Evolutionary conservation across 1,284 basidiomycete genomes (phyloP), one percentile per base, ranked within the genome.

Genomic region (Singerocomus rubriflavus): DNA sequence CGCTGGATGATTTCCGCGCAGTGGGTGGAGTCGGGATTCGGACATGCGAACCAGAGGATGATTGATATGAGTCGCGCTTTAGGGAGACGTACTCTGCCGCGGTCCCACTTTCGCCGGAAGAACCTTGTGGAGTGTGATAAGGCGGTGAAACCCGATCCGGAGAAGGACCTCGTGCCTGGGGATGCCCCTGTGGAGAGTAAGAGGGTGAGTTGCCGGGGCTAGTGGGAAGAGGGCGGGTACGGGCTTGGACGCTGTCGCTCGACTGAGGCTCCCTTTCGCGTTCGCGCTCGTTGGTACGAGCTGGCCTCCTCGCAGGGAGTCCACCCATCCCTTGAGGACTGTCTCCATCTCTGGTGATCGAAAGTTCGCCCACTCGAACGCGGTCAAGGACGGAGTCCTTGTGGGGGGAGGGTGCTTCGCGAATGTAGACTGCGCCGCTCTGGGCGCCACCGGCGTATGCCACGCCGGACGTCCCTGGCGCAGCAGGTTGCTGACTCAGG

Each of bases 341-440:
- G 39, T 81, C 79, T 0, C 67, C 62, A 26, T 79, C 79, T 59
- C 78, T 82, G 14, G 77, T 77, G 64, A 79, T 82, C 1, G 73
- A 62, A 41, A 78, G 72, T 48, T 83, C 84, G 37, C 67, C 63
- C 3, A 66, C 73, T 42, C 81, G 78, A 35, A 80, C 71, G 44
- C 81, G 71, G 54, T 87, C 84, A 27, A 80, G 74, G 40, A 71
- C 72, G 25, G 76, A 72, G 58, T 81, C 81, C 67, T 78, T 81
- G 21, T 76, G 71, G 34, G 77, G 73, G 38, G 66, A 67, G 26
- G 62, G 62, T 38, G 61, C 58, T 43, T 70, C 65, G 52, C 64
- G 65, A 52, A 65, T 54, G 47, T 69, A 69, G 14, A 64, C 63
- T 29, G 61, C 56, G 50, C 63, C 65, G 46, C 61, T 71, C 52